Evolutionary conservation across 164 flowering plant genomes (phyloP).

Genomic region (Nymphaea thermarum): DNA sequence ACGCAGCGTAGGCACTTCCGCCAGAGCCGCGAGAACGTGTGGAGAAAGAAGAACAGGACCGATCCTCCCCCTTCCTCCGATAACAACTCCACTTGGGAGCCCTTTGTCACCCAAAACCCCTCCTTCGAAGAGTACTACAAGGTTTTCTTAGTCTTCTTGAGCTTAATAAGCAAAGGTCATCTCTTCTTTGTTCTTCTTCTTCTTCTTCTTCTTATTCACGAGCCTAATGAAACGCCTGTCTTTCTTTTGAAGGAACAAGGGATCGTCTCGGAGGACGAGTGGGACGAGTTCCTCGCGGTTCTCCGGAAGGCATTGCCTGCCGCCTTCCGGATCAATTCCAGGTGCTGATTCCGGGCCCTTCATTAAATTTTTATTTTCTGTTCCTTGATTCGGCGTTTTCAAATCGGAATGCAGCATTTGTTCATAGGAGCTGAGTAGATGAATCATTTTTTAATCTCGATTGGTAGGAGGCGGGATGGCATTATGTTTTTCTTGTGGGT

Average conservation of each 20-base stretch:
- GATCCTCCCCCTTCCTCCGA: conserved; percentile 13
- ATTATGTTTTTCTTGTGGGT: too few relatives aligned
- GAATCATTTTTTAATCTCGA: too few relatives aligned
- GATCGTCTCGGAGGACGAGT: conserved; percentile 65
- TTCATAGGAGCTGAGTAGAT: too few relatives aligned
- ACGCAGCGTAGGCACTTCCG: conserved; percentile 78
- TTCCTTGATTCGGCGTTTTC: not conserved
- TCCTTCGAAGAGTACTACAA: conserved; percentile 84
- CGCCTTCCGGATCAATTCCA: conserved; percentile 86
- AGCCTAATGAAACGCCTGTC: not conserved
- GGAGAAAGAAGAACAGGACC: conserved; percentile 45
- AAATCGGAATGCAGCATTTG: too few relatives aligned
- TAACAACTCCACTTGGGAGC: conserved; percentile 38
- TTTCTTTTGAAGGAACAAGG: conserved; percentile 52
- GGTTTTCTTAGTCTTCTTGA: conserved; percentile 17
- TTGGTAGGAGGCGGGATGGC: too few relatives aligned
- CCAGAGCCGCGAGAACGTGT: conserved; percentile 66
- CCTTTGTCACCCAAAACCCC: conserved; percentile 57
- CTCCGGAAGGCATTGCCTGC: conserved; percentile 86
- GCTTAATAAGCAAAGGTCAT: too few relatives aligned
- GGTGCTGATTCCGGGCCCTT: conserved; percentile 14
- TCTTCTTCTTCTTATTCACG: not conserved
- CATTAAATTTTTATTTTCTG: not conserved
- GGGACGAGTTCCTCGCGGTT: conserved; percentile 51
- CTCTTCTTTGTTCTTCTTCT: not conserved